Evolutionary conservation across 1,284 basidiomycete species (phyloP).

Genomic region (Moesziomyces globuligerus): DNA sequence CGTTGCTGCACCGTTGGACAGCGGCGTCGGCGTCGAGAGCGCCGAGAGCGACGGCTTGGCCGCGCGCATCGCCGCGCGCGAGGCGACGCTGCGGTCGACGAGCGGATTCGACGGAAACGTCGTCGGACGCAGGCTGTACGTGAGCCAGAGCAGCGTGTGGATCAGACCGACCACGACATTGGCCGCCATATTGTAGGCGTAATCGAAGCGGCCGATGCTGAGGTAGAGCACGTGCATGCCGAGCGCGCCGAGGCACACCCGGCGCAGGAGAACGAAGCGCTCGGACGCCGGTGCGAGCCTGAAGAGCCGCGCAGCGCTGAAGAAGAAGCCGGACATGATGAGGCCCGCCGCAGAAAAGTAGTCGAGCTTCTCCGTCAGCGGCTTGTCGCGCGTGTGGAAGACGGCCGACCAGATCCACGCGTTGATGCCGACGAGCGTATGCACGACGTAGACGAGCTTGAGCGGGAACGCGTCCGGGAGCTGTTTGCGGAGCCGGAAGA

Average conservation of each 20-base stretch:
- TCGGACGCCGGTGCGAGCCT: constrained; percentile 51
- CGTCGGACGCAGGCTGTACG: constrained; percentile 51
- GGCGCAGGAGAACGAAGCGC: constrained; percentile 36
- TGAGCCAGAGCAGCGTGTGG: constrained; percentile 83
- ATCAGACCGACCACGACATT: constrained; percentile 78
- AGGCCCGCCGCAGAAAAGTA: constrained; percentile 91
- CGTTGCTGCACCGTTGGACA: constrained; percentile 36
- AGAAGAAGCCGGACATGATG: constrained; percentile 78
- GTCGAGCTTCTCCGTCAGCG: constrained; percentile 87
- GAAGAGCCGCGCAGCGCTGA: constrained; percentile 64
- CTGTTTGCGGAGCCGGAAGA: constrained; percentile 41
- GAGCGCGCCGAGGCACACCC: constrained; percentile 50
- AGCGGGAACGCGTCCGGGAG: constrained; percentile 69
- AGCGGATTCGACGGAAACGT: constrained; percentile 41
- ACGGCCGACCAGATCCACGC: constrained; percentile 92
- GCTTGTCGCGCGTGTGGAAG: constrained; percentile 90
- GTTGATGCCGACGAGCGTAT: constrained; percentile 81
- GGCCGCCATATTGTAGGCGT: constrained; percentile 91
- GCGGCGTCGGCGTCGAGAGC: constrained; percentile 29
- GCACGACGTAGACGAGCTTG: constrained; percentile 76
- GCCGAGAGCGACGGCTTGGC: constrained; percentile 65
- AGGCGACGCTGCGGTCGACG: constrained; percentile 44
- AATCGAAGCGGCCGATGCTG: constrained; percentile 82
- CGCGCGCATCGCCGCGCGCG: constrained; percentile 71
- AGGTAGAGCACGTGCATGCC: constrained; percentile 79